Evolutionary conservation across 2,329 filamentous ascomycete genomes (phyloP).

Genomic region (Sclerotinia minor): DNA sequence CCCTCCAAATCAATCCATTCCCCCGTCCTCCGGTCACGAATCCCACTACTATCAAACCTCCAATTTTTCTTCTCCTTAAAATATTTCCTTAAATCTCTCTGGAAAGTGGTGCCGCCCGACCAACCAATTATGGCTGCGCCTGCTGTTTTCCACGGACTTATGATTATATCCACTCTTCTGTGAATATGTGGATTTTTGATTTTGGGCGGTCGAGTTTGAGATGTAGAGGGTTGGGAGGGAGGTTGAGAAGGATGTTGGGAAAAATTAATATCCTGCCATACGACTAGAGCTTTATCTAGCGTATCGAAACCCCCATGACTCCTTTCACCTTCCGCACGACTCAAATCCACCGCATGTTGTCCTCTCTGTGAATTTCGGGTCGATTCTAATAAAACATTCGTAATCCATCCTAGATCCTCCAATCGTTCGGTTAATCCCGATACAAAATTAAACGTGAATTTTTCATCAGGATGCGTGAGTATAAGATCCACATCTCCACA

Average conservation of each 20-base stretch:
- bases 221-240: conserved; percentile 11
- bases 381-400: conserved; percentile 74
- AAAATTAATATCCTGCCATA: conserved; percentile 75
- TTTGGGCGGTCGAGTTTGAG: conserved; percentile 4
- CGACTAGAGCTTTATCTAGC: conserved; percentile 86
- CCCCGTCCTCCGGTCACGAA: conserved; percentile 72
- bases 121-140: conserved; percentile 88
- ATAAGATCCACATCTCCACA: conserved; percentile 86
- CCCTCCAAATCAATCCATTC: conserved; percentile 60
- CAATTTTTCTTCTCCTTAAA: conserved; percentile 69
- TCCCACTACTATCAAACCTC: conserved; percentile 91
- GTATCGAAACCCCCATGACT: conserved; percentile 65
- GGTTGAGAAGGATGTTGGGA: conserved; percentile 44
- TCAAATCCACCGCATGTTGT: conserved; percentile 53
- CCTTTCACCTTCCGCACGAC: conserved; percentile 38
- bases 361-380: conserved; percentile 70
- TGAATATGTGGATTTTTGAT: conserved; percentile 71
- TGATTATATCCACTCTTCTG: conserved; percentile 86
- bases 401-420: conserved; percentile 70
- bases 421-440: conserved; percentile 68
- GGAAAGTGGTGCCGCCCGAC: conserved; percentile 86
- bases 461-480: conserved; percentile 73
- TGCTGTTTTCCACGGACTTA: conserved; percentile 83
- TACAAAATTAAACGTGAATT: conserved; percentile 68
- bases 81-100: conserved; percentile 80